Conservation (phyloP, 2,329 filamentous ascomycete genomes). For the Penicillium olsonii region DNA sequence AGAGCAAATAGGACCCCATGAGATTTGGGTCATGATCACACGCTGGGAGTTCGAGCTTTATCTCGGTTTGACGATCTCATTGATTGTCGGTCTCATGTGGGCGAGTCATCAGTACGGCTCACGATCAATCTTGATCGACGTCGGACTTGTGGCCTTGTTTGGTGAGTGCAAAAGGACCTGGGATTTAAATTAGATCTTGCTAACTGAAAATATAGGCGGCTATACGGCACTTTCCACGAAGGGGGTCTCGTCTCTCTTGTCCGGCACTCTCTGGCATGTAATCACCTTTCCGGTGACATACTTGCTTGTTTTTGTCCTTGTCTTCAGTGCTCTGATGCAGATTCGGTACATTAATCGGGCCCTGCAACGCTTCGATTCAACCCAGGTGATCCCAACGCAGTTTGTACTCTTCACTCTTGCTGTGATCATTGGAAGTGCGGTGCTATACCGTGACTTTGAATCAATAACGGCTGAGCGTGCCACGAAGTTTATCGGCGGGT, state of each 20-base stretch:
- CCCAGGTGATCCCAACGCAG: slow-evolving; percentile 95
- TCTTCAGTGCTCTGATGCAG: slow-evolving; percentile 89
- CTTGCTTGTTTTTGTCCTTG: slow-evolving; percentile 73
- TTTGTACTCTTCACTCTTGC: slow-evolving; percentile 96
- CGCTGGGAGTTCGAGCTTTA: slow-evolving; percentile 90
- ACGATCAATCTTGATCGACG: slow-evolving; percentile 83
- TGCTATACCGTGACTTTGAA: slow-evolving; percentile 94
- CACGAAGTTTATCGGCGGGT: slow-evolving; percentile 84
- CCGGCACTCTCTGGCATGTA: slow-evolving; percentile 82
- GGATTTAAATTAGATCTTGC: slow-evolving; percentile 5
- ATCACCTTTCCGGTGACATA: slow-evolving; percentile 94
- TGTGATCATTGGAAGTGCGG: slow-evolving; percentile 89
- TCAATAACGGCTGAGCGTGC: slow-evolving; percentile 72
- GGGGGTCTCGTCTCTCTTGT: slow-evolving; percentile 91
- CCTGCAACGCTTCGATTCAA: slow-evolving; percentile 91
- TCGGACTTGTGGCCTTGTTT: slow-evolving; percentile 90
- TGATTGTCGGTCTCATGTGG: slow-evolving; percentile 79
- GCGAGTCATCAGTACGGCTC: slow-evolving; percentile 81
- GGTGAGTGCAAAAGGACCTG: slow-evolving; percentile 57
- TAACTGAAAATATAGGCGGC: slow-evolving; percentile 61
- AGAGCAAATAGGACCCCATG: slow-evolving; percentile 83
- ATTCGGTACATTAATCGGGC: slow-evolving; percentile 93
- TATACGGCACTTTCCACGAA: slow-evolving; percentile 98
- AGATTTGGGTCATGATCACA: slow-evolving; percentile 87
- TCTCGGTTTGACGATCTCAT: slow-evolving; percentile 69